Evolutionary conservation across 1,284 basidiomycete genomes (phyloP).

Genomic region (Cerioporus squamosus): DNA sequence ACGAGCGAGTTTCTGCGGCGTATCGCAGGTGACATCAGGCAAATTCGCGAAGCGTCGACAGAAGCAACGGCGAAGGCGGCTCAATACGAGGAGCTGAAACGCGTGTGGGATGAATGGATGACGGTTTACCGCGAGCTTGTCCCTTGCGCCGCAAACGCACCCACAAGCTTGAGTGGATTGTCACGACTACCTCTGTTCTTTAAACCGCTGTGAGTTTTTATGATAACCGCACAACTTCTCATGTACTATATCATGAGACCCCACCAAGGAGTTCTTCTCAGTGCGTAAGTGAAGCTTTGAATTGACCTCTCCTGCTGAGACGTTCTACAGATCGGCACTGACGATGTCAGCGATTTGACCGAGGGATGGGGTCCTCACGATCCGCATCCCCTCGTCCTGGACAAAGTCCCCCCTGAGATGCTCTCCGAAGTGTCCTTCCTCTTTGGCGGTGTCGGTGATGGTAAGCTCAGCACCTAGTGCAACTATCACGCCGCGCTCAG

Average conservation of each 20-base stretch:
- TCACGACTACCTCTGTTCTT: conserved; percentile 5
- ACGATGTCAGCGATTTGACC: conserved; percentile 17
- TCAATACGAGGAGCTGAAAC: too few species aligned
- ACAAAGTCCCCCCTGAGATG: neutral
- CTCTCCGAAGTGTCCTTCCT: conserved; percentile 20
- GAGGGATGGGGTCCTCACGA: conserved; percentile 14
- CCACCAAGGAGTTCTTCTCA: conserved; percentile 3
- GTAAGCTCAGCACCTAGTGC: conserved; percentile 4
- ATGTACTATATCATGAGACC: neutral
- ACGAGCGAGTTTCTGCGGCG: neutral
- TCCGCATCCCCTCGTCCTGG: conserved; percentile 10
- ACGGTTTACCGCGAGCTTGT: too few species aligned
- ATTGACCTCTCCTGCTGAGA: neutral
- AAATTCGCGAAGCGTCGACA: neutral
- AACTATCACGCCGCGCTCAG: neutral
- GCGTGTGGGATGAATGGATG: conserved; percentile 3
- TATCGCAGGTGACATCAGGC: neutral
- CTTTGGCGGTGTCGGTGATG: conserved; percentile 29
- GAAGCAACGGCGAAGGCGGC: too few species aligned
- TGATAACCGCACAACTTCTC: neutral
- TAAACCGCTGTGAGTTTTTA: conserved; percentile 10
- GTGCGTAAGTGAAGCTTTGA: neutral
- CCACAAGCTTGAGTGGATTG: too few species aligned
- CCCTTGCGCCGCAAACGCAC: too few species aligned
- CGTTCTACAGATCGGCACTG: conserved; percentile 14